Base-by-base conservation (phyloP, 2,329 filamentous ascomycete genomes). In the Fusarium domesticum region DNA sequence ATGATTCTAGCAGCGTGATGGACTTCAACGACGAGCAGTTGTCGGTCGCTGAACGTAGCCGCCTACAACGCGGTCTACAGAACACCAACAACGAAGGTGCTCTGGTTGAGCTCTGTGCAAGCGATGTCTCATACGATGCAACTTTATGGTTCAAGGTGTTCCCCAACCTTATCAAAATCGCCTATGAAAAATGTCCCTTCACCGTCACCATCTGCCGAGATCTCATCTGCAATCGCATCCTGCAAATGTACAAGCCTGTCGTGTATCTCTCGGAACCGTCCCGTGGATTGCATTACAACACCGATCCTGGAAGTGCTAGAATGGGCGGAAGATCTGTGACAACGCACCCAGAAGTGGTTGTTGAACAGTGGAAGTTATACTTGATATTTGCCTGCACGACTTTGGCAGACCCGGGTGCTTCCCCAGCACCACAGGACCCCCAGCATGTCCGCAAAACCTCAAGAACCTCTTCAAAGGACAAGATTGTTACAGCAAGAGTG, bases 101-200 rank as follows among this genome's bases (percentile, higher is more conserved):
- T 3, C 72, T 98, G 15, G 87, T 97, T 25, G 92, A 97, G 63
- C 79, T 98, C 18, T 97, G 93, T 68, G 92, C 89, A 56, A 97
- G 93, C 68, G 93, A 97, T 57, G 83, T 93, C 18, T 89, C 90
- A 1, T 96, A 97, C 60, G 93, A 98, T 63, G 85, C 89, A 3
- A 95, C 91, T 0, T 71, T 98, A 11, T 98, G 93, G 93, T 95
- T 93, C 70, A 98, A 97, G 62, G 85, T 97, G 15, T 98, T 98
- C 60, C 95, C 93, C 4, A 97, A 96, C 60, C 77, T 98, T 23
- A 87, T 98, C 44, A 83, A 89, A 10, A 85, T 95, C 54, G 89
- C 90, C 46, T 95, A 89, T 60, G 89, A 96, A 54, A 86, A 86
- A 47, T 98, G 92, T 58, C 88, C 89, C 0, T 91, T 95, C 58